Evolutionary conservation across 2,329 filamentous ascomycete species (phyloP).

Genomic region (Hawksworthiomyces lignivorus): DNA sequence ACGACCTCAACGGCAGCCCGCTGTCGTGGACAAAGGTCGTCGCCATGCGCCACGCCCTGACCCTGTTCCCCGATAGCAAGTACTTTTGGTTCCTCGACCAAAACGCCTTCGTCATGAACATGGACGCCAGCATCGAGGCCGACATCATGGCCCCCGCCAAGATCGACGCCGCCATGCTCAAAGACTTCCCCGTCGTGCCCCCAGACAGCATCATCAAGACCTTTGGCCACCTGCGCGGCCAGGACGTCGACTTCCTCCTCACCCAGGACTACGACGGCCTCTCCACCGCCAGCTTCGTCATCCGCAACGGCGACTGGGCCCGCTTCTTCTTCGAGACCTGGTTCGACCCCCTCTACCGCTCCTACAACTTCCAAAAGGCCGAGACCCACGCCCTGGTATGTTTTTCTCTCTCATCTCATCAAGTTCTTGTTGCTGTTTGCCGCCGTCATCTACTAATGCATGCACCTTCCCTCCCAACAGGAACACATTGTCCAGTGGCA

Average conservation of each 20-base stretch:
- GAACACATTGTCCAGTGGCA: conserved; percentile 95
- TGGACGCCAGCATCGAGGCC: conserved; percentile 57
- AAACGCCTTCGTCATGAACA: conserved; percentile 84
- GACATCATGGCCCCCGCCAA: conserved; percentile 60
- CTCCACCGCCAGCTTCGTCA: conserved; percentile 66
- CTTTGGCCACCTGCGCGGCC: conserved; percentile 69
- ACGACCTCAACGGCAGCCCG: conserved; percentile 56
- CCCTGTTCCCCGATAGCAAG: conserved; percentile 64
- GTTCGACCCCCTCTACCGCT: conserved; percentile 90
- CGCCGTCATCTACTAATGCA: too few species aligned
- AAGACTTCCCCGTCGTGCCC: conserved; percentile 78
- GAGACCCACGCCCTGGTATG: conserved; percentile 83
- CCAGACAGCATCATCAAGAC: conserved; percentile 97
- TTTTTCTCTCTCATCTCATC: not conserved
- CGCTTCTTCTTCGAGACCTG: conserved; percentile 90
- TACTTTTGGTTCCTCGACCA: conserved; percentile 86
- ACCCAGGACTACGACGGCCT: conserved; percentile 80
- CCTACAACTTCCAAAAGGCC: conserved; percentile 93
- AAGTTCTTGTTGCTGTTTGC: not conserved
- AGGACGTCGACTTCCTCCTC: conserved; percentile 72
- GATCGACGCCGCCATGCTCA: conserved; percentile 74
- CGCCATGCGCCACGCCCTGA: conserved; percentile 81
- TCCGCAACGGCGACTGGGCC: conserved; percentile 82
- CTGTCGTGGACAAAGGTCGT: conserved; percentile 70
- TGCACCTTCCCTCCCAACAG: too few species aligned